phyloP scores from a whole-genome alignment of 768 basidiomycete genomes.

The Kwoniella botswanensis region DNA sequence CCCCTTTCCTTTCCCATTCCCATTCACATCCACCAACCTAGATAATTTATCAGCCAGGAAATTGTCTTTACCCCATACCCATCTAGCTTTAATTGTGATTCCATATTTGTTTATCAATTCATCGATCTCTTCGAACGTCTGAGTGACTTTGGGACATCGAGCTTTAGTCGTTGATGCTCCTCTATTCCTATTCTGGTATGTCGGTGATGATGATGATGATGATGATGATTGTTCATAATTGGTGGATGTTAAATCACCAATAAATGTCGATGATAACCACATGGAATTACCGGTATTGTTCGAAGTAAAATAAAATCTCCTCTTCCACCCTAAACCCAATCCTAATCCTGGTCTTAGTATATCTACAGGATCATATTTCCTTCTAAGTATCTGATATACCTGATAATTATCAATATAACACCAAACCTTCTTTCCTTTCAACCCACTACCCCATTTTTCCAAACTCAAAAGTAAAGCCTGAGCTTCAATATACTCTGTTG shows the following conservation, averaged over 20 bases:
- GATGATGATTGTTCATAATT: background rate
- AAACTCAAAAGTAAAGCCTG: constrained; percentile 14
- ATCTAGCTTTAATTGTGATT: constrained; percentile 19
- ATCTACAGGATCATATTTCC: background rate
- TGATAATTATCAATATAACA: constrained; percentile 29
- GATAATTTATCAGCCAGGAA: constrained; percentile 19
- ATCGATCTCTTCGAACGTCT: constrained; percentile 24
- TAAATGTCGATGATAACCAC: background rate
- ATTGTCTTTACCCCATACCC: constrained; percentile 31
- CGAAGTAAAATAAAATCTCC: background rate
- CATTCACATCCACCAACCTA: background rate
- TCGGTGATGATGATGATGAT: background rate
- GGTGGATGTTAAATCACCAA: background rate
- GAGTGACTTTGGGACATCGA: constrained; percentile 5
- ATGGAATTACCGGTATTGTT: background rate
- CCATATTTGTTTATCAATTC: constrained; percentile 7
- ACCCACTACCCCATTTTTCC: constrained; percentile 13
- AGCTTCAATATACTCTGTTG: constrained; percentile 26
- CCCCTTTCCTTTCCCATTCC: constrained; percentile 5
- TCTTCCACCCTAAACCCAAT: background rate
- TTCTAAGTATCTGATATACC: constrained; percentile 15
- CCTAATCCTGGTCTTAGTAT: background rate
- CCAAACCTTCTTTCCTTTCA: constrained; percentile 26
- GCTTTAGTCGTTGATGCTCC: background rate
- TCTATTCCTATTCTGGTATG: background rate